Evolutionary conservation across 805 yeast genomes (phyloP), one percentile per base, ranked within the genome.

Genomic region (Wickerhamomyces tratensis): DNA sequence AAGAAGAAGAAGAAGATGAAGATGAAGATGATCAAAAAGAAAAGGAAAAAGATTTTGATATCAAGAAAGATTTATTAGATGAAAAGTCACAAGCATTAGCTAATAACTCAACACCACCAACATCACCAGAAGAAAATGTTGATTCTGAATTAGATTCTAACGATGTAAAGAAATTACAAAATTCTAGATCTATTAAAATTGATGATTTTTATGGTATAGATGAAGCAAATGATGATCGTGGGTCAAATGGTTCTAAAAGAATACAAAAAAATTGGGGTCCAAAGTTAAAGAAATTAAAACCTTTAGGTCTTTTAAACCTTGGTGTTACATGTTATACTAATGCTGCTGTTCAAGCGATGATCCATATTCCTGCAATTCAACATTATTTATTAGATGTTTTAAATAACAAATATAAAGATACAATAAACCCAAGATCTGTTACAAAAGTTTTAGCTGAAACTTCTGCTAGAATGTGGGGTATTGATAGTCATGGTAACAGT

Each of bases 291-390:
- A 59, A 61, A 5, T 55, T 63, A 35, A 71, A 72, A 33, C 82
- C 82, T n/a, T 51, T 63, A 27, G 98, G 98, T 0, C 67, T 91
- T 40, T 62, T 84, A 40, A 91, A 91, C 61, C 89, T 83, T 51
- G 97, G 97, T 36, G 98, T 93, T 38, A 91, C 98, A 5, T 91
- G 98, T 61, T 91, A 91, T 64, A 89, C 91, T 76, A 91, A 93
- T 61, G 82, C 96, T 7, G 97, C 97, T 2, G 80, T 93, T 26
- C 98, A 91, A 65, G 80, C 94, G 1, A 65, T 93, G 69, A 64
- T 89, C 33, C 98, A 91, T 56, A 78, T 88, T 15, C 97, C 98
- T 7, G 94, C 97, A 5, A 62, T 91, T 43, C 85, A 84, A 52
- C 91, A 86, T 58, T 93, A 89, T 57, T 65, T 93, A 42, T 67